phyloP scores from a whole-genome alignment of 768 basidiomycete genomes.

The Megacollybia marginata region DNA sequence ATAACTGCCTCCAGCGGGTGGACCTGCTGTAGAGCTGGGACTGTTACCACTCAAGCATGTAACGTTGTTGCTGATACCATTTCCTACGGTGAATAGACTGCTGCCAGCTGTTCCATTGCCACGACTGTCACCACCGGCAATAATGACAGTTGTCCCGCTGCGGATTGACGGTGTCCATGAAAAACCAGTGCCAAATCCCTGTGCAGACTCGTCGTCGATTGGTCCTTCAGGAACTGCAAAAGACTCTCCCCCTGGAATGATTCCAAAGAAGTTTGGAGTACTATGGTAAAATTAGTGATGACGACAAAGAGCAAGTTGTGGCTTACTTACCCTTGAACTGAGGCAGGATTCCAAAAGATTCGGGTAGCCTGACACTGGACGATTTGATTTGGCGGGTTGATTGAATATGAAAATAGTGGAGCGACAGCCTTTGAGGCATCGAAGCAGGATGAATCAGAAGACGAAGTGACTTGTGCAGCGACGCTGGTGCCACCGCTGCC shows the following conservation, averaged over 20 bases:
- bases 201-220: conserved; percentile 27
- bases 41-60: conserved; percentile 53
- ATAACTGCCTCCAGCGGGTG: conserved; percentile 68
- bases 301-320: background rate
- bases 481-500: conserved; percentile 73
- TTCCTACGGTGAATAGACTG: conserved; percentile 43
- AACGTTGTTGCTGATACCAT: conserved; percentile 38
- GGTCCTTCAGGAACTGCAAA: conserved; percentile 51
- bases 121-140: conserved; percentile 60
- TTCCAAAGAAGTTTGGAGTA: conserved; percentile 53
- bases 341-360: conserved; percentile 53
- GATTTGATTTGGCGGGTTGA: conserved; percentile 55
- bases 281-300: conserved; percentile 20
- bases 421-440: conserved; percentile 37
- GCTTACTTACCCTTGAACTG: conserved; percentile 50
- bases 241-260: conserved; percentile 77
- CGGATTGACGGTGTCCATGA: conserved; percentile 59
- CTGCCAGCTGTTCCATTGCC: conserved; percentile 70
- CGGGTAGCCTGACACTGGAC: conserved; percentile 59
- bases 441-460: conserved; percentile 54
- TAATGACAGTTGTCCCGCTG: conserved; percentile 55
- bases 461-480: conserved; percentile 45
- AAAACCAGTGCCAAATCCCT: conserved; percentile 52
- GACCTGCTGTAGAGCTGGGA: conserved; percentile 72
- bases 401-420: conserved; percentile 52